Base-by-base conservation (phyloP, 805 yeast species). In the Starmerella etchellsii region DNA sequence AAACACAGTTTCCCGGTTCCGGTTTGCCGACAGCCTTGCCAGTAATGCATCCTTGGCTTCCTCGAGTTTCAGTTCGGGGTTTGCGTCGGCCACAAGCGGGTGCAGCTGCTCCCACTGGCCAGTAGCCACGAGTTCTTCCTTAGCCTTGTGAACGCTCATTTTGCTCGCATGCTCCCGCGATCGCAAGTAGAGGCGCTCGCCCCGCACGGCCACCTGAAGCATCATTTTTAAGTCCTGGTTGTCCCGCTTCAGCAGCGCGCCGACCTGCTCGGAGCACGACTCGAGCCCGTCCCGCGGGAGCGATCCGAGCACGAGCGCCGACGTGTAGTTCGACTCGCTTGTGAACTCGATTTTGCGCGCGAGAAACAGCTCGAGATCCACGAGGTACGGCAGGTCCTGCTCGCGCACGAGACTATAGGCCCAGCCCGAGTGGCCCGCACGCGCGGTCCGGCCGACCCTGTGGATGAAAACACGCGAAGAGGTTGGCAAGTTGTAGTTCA, bases 371-470 rank as follows among this genome's bases (percentile, higher is more conserved):
- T 91, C 97, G 53, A 91, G 67, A 60, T 91, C 99, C 37, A 88
- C 67, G 39, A 91, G 61, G 53, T 88, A 91, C 10, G 98, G 95
- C 42, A 88, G 62, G 58, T 91, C 99, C 41, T 74, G 69, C 49
- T 85, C 94, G 43, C 76, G 70, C 7, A 87, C 79, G 45, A 91
- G 74, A 2, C 95, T 79, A 59, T 82, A 91, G 0, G 98, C 99
- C 94, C 96, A 85, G 57, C 99, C 99, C 52, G 72, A 76, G 58
- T 84, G 80, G 58, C 99, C 99, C 8, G 98, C 98, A 71, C 99
- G 81, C 10, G 98, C 99, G 34, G 99, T 91, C 71, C 99, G 78
- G 61, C 99, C 99, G 35, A 91, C 97, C 64, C 99, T 76, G 63
- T 91, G 99, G 41, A 91, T 73, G 61, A 91, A 91, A 44, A 88